Conservation (phyloP, 1,284 basidiomycete species). For the Earliella scabrosa region DNA sequence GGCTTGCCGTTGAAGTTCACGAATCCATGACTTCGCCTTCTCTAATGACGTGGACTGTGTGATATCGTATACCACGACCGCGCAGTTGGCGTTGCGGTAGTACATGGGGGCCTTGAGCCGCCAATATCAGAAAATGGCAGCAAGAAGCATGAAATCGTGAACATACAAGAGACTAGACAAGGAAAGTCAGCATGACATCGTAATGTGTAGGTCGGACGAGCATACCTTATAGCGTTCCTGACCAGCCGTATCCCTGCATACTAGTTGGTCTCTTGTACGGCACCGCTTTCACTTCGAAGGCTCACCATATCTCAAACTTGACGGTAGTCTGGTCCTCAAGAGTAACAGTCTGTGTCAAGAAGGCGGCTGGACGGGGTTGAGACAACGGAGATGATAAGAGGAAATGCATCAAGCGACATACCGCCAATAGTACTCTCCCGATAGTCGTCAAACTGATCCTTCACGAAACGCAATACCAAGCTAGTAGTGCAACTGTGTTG, state of each 20-base stretch:
- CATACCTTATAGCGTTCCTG: constrained; percentile 91
- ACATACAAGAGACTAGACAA: constrained; percentile 34
- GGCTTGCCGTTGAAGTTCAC: constrained; percentile 95
- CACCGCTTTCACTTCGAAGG: constrained; percentile 10
- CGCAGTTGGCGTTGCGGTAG: constrained; percentile 89
- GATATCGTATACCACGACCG: constrained; percentile 88
- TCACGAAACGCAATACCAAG: constrained; percentile 93
- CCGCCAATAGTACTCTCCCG: constrained; percentile 90
- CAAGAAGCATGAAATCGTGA: not conserved
- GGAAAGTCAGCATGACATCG: constrained; percentile 12
- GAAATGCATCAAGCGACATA: constrained; percentile 38
- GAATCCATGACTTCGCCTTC: constrained; percentile 96
- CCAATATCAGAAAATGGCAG: constrained; percentile 16
- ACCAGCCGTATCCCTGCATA: constrained; percentile 84
- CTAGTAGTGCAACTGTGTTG: constrained; percentile 43
- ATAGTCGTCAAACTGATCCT: constrained; percentile 98
- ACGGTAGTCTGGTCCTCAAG: constrained; percentile 90
- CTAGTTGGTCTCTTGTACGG: not conserved
- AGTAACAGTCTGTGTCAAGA: constrained; percentile 94
- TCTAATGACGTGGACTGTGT: constrained; percentile 89
- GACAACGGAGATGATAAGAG: constrained; percentile 4
- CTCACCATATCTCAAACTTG: constrained; percentile 97
- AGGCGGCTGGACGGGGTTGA: constrained; percentile 73
- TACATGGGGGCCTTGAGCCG: constrained; percentile 89
- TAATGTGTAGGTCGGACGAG: constrained; percentile 14